Evolutionary conservation across 192 early-diverging fungal genomes (phyloP).

Genomic region (Rhizoclosmatium sp.): DNA sequence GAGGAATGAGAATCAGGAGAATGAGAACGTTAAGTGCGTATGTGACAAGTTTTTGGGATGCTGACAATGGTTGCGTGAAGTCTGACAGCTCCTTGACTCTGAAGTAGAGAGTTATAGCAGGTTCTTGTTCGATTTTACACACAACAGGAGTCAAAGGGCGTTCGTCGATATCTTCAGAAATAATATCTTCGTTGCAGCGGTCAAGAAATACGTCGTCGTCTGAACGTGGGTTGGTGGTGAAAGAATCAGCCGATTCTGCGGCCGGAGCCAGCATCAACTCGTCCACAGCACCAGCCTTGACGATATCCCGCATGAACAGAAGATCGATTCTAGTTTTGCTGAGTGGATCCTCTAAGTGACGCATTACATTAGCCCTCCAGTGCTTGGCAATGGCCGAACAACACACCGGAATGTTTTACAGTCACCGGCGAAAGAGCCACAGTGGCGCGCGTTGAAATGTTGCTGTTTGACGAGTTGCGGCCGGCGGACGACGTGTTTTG

Average conservation of each 20-base stretch:
- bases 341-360: background rate
- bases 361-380: too few relatives aligned
- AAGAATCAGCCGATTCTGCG: background rate
- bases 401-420: too few relatives aligned
- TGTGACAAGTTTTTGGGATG: background rate
- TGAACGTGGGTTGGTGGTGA: background rate
- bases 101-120: background rate
- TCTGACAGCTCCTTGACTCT: background rate
- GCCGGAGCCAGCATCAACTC: background rate
- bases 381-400: too few relatives aligned
- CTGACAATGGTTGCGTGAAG: background rate
- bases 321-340: background rate
- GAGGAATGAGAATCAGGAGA: background rate
- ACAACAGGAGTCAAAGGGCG: background rate
- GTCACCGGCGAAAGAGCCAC: too few relatives aligned
- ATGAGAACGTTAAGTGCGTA: background rate
- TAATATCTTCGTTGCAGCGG: conserved; percentile 2
- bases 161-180: background rate
- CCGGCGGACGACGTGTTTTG: background rate
- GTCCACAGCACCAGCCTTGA: too few relatives aligned
- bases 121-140: background rate
- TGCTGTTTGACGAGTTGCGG: too few relatives aligned
- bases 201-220: background rate
- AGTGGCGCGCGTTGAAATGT: too few relatives aligned
- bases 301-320: background rate